Evolutionary conservation across 75 land plant species (phyloP), one percentile per base, ranked within the genome.

Genomic region (Picea sitchensis): DNA sequence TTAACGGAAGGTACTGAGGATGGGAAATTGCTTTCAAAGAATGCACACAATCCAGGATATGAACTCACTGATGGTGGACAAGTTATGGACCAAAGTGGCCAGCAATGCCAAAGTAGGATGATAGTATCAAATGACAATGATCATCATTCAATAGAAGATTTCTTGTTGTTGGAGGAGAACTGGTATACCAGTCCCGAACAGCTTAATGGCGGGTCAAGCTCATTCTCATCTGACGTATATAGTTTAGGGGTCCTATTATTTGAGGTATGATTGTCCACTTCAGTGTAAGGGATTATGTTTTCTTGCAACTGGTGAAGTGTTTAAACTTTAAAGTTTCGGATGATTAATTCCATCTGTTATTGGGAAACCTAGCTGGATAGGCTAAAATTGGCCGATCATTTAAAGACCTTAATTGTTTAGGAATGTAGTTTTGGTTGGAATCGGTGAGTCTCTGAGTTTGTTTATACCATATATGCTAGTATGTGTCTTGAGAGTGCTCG

Each of bases 151-250:
- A 63, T 18, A 26, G 54, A 77, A 77, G 77, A 75, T 31, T 73
- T 63, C 31, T 51, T 71, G 18, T 60, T 60, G 63, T 61, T 89
- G 82, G 95, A 93, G 80, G 90, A 92, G 61, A 87, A 67, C 73
- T 94, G 96, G 96, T 94, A 94, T 85, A 59, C 82, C 67, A 92
- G 91, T 85, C 94, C 94, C 1, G 94, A 92, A 84, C 87, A 90
- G 81, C 71, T 87, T 20, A 63, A 65, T 36, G 88, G 71, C 18
- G 82, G 80, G 30, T 38, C 65, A 32, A 84, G 86, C 63, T 79
- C 89, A 15, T 61, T 81, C n/a, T 72, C 90, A 44, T 87, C 96
- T 71, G 93, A 94, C 67, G 83, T 94, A 14, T 94, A 92, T 82
- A 78, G 84, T 77, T 86, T 94, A 17, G 96, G 96, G 17, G 89